phyloP scores from a whole-genome alignment of 1,284 basidiomycete genomes.

The Moesziomyces aphidis region DNA sequence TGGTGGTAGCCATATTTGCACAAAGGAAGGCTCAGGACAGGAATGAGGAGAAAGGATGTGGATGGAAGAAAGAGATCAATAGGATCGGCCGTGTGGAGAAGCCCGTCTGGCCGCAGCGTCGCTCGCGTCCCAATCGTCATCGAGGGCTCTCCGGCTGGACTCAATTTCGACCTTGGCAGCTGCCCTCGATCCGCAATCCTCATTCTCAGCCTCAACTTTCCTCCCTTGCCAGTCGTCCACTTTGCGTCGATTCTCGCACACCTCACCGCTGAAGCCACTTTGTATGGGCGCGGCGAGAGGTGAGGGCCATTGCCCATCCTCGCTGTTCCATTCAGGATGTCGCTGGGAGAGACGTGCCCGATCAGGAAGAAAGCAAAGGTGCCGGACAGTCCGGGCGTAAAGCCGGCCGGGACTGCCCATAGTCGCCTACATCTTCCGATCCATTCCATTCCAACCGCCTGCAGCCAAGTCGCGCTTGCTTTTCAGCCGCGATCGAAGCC shows the following conservation, averaged over 20 bases:
- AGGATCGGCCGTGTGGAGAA: conserved; percentile 1
- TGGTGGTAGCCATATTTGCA: conserved; percentile 42
- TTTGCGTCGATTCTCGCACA: no score
- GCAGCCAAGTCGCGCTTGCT: neutral
- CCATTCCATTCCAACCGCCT: conserved; percentile 1
- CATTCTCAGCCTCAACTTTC: no score
- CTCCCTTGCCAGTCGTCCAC: no score
- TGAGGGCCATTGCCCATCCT: no score
- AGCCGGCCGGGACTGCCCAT: conserved; percentile 4
- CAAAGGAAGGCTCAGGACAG: neutral
- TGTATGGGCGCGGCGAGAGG: no score
- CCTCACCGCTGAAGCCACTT: no score
- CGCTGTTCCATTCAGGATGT: neutral
- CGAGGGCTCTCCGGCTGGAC: neutral
- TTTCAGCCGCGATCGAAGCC: conserved; percentile 2
- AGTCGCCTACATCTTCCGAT: conserved; percentile 4
- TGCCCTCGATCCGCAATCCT: no score
- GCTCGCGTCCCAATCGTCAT: neutral
- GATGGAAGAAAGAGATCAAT: conserved; percentile 5
- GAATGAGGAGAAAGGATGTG: conserved; percentile 1
- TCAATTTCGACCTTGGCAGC: neutral
- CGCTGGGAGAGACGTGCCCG: neutral
- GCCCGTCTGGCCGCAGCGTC: neutral
- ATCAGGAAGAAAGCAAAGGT: neutral
- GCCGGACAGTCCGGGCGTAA: conserved; percentile 1